These are phyloP conservation scores for Pichia paraexigua DNA, from an alignment of 805 yeast genomes.

Conservation along the genomic window DNA sequence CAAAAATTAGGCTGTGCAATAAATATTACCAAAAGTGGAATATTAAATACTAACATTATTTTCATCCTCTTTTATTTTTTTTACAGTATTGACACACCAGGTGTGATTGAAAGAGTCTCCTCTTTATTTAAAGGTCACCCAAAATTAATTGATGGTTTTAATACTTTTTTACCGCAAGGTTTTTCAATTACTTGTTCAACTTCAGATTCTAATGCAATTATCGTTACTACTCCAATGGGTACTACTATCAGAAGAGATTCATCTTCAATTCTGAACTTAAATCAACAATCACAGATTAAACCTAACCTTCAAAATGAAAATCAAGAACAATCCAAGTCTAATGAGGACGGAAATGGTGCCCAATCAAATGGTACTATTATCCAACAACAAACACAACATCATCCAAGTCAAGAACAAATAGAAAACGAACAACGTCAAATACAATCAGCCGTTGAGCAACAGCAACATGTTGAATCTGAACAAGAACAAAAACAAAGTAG, in stretches of 20 bases:
- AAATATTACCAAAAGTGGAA: background rate
- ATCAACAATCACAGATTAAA: background rate
- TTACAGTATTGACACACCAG: constrained; percentile 84
- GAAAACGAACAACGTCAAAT: constrained; percentile 11
- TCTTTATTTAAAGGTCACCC: constrained; percentile 89
- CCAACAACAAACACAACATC: background rate
- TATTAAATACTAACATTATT: constrained; percentile 17
- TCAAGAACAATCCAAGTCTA: background rate
- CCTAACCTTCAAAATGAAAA: background rate
- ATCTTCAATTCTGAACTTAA: constrained; percentile 24
- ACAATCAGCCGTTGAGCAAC: constrained; percentile 9
- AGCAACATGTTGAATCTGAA: constrained; percentile 14
- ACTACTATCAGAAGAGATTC: constrained; percentile 66
- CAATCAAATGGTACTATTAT: background rate
- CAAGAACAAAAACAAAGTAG: constrained; percentile 32
- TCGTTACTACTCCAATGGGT: constrained; percentile 94
- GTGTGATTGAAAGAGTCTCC: constrained; percentile 94
- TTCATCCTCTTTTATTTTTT: background rate
- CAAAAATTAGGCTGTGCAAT: background rate
- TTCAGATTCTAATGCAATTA: constrained; percentile 81
- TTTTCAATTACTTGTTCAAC: constrained; percentile 92
- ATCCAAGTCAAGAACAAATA: background rate
- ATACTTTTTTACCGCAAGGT: constrained; percentile 96
- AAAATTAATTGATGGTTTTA: constrained; percentile 89
- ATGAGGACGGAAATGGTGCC: background rate